A percentile compares a stretch with the other conserved stretches of the same genome.
phyloP scores from a whole-genome alignment of 352 stramenopile genomes.

The Proteromonas lacertae region DNA sequence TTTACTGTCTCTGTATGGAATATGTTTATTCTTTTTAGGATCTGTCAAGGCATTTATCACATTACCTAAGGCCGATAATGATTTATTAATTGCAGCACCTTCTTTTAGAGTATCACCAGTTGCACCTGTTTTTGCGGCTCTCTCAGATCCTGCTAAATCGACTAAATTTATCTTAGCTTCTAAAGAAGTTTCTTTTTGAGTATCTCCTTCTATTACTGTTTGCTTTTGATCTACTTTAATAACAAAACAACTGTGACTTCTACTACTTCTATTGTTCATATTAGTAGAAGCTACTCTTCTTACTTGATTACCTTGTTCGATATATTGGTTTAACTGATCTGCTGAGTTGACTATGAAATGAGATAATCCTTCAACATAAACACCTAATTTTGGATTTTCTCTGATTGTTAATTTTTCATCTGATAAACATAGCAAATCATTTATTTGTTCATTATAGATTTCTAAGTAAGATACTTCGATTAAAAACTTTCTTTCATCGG shows the following conservation, averaged over 20 bases:
- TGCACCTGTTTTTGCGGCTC: no score
- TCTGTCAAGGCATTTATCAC: constrained; percentile 1
- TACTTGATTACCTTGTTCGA: constrained; percentile 18
- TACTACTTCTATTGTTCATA: constrained; percentile 30
- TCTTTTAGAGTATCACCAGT: constrained; percentile 42
- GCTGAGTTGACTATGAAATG: constrained; percentile 1
- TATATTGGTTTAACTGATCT: background rate
- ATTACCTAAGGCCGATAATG: constrained; percentile 29
- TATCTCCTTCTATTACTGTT: no score
- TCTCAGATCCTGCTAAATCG: constrained; percentile 47
- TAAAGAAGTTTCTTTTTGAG: no score
- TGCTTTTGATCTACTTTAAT: no score
- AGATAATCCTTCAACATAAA: constrained; percentile 37
- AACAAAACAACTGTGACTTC: constrained; percentile 9
- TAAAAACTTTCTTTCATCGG: background rate
- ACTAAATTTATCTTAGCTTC: constrained; percentile 56
- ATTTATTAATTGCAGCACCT: constrained; percentile 55
- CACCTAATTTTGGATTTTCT: constrained; percentile 35
- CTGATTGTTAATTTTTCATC: constrained; percentile 49
- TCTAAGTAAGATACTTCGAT: constrained; percentile 73
- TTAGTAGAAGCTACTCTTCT: constrained; percentile 33
- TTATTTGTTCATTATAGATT: constrained; percentile 96
- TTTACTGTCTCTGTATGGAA: no score
- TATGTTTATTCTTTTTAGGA: constrained; percentile 19
- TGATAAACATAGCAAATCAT: constrained; percentile 43